phyloP scores from a whole-genome alignment of 2,329 filamentous ascomycete genomes.

The Penicillium brasilianum region DNA sequence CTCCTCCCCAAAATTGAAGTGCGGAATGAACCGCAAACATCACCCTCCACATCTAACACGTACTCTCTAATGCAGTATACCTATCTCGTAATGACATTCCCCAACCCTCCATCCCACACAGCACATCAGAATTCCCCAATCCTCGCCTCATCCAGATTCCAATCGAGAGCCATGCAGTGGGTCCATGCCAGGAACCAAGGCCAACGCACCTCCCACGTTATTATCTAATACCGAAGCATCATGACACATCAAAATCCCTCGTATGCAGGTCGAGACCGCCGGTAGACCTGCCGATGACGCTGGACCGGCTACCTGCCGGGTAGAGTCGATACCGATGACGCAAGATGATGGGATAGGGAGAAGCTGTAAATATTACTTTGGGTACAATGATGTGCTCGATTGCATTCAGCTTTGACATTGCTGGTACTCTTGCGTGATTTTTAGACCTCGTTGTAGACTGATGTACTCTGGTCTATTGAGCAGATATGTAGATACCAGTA shows the following conservation, averaged over 20 bases:
- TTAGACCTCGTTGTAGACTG: too few species aligned
- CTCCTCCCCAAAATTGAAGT: background rate
- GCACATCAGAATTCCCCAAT: background rate
- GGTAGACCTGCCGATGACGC: constrained; percentile 16
- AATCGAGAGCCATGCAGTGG: constrained; percentile 3
- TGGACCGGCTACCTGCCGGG: constrained; percentile 14
- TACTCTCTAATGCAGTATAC: background rate
- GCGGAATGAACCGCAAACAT: constrained; percentile 5
- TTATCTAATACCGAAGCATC: constrained; percentile 28
- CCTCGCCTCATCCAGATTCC: too few species aligned
- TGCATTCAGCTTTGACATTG: too few species aligned
- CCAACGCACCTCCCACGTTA: constrained; percentile 8
- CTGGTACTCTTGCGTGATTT: too few species aligned
- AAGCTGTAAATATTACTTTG: too few species aligned
- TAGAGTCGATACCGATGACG: constrained; percentile 14
- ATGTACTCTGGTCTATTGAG: too few species aligned
- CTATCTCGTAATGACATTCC: background rate
- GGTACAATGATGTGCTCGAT: too few species aligned
- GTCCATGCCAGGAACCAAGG: background rate
- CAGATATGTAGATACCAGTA: too few species aligned
- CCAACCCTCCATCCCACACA: background rate
- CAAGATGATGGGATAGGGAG: constrained; percentile 7
- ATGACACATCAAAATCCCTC: constrained; percentile 31
- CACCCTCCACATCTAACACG: background rate
- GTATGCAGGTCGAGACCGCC: constrained; percentile 15